phyloP scores from a whole-genome alignment of 306 rosid species.

The Carpinus viminea region DNA sequence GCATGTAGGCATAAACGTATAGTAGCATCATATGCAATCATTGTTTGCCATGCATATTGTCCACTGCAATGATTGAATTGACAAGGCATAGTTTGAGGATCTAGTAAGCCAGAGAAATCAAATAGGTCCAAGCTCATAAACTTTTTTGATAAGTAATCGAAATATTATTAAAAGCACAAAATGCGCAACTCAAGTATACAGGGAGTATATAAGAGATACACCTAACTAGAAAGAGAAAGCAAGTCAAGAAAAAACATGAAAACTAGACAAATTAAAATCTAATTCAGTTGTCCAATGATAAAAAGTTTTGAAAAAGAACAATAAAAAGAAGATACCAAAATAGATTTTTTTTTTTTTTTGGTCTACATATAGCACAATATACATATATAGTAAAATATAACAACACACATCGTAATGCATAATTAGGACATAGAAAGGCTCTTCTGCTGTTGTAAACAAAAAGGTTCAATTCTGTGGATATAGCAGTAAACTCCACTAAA shows the following conservation, averaged over 20 bases:
- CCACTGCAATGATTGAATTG: conserved; percentile 57
- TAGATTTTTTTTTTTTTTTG: neutral
- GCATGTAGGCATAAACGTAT: conserved; percentile 89
- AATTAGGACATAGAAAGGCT: neutral
- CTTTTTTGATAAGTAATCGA: no score
- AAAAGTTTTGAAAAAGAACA: no score
- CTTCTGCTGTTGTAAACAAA: neutral
- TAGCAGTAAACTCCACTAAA: neutral
- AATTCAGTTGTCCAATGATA: no score
- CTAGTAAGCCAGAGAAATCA: neutral
- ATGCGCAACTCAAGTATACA: no score
- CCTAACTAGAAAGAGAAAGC: no score
- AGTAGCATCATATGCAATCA: conserved; percentile 91
- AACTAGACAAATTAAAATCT: no score
- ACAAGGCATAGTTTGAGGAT: conserved; percentile 23
- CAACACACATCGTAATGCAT: neutral
- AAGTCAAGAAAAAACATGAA: no score
- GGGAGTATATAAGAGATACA: no score
- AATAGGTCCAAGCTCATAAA: neutral
- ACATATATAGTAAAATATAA: neutral
- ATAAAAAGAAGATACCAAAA: neutral
- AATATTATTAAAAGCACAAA: no score
- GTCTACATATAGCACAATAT: neutral
- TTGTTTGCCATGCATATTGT: conserved; percentile 91
- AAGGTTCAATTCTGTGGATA: neutral